Conservation (phyloP, 2,329 filamentous ascomycete genomes). For the Sarocladiaceae sp. region DNA sequence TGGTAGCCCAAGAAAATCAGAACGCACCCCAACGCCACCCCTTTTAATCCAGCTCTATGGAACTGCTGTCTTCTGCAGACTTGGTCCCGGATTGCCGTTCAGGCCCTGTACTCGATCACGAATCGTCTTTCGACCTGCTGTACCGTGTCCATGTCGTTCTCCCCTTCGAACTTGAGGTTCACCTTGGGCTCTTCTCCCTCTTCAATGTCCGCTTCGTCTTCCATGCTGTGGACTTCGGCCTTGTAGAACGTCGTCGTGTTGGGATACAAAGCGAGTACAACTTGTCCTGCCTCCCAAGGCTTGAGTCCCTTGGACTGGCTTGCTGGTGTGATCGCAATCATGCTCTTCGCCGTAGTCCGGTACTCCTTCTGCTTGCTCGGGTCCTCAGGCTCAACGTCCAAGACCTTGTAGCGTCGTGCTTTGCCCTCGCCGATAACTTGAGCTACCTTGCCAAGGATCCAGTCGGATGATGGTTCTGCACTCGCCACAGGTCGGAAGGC, state of each 20-base stretch:
- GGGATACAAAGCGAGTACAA: constrained; percentile 74
- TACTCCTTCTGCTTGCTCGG: constrained; percentile 64
- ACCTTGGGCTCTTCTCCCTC: constrained; percentile 37
- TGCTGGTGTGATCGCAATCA: constrained; percentile 69
- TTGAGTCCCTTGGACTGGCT: constrained; percentile 39
- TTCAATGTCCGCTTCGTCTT: constrained; percentile 25
- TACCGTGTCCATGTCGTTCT: constrained; percentile 68
- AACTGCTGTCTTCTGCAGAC: no score
- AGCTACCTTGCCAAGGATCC: constrained; percentile 76
- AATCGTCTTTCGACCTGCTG: constrained; percentile 73
- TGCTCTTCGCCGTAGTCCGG: constrained; percentile 66
- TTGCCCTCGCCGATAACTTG: constrained; percentile 73
- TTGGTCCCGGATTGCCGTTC: not conserved
- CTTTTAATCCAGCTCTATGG: not conserved
- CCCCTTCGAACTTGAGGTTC: constrained; percentile 72
- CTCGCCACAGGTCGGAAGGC: constrained; percentile 51
- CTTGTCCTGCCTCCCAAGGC: constrained; percentile 63
- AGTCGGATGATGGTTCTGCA: constrained; percentile 40
- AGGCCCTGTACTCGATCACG: constrained; percentile 65
- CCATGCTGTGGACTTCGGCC: constrained; percentile 72
- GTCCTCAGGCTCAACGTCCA: constrained; percentile 74
- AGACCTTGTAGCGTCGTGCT: constrained; percentile 72
- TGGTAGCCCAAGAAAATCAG: not conserved
- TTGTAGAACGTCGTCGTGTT: constrained; percentile 84
- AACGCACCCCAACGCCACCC: not conserved